Conservation (phyloP, 176 grass and related monocot genomes). For the Avena eriantha region DNA sequence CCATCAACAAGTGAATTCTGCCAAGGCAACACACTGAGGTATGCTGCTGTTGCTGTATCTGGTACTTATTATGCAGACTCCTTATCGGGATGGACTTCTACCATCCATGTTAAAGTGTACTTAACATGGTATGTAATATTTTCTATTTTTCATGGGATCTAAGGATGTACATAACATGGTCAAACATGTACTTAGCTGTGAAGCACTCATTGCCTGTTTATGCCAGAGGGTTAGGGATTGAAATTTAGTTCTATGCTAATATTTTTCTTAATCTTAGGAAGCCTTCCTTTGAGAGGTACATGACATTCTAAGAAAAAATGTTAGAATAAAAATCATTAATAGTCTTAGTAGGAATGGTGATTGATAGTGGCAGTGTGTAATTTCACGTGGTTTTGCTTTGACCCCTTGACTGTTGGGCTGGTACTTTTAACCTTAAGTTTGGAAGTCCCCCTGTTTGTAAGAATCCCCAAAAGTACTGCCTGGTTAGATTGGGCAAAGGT, state of each 20-base stretch:
- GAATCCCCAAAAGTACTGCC: background rate
- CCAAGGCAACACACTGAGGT: conserved; percentile 76
- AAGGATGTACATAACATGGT: background rate
- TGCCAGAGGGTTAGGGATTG: background rate
- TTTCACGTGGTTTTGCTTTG: conserved; percentile 14
- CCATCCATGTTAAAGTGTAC: conserved; percentile 12
- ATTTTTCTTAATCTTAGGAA: background rate
- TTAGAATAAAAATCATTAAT: background rate
- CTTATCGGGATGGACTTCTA: background rate
- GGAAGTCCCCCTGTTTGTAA: background rate
- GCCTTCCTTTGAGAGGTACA: background rate
- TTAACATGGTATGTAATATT: conserved; percentile 18
- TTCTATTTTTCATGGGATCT: conserved; percentile 1
- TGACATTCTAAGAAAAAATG: background rate
- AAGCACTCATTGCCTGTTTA: conserved; percentile 29
- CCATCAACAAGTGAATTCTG: conserved; percentile 51
- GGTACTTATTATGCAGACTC: conserved; percentile 14
- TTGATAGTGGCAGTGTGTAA: background rate
- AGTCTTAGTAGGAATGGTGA: conserved; percentile 3
- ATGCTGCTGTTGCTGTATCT: conserved; percentile 37
- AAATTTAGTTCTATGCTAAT: background rate
- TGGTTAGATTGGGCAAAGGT: background rate
- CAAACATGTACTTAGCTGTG: background rate
- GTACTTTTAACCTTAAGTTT: conserved; percentile 10
- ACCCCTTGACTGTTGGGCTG: conserved; percentile 2